Base-by-base conservation (phyloP, 768 basidiomycete genomes). In the Cantharellus anzutake region DNA sequence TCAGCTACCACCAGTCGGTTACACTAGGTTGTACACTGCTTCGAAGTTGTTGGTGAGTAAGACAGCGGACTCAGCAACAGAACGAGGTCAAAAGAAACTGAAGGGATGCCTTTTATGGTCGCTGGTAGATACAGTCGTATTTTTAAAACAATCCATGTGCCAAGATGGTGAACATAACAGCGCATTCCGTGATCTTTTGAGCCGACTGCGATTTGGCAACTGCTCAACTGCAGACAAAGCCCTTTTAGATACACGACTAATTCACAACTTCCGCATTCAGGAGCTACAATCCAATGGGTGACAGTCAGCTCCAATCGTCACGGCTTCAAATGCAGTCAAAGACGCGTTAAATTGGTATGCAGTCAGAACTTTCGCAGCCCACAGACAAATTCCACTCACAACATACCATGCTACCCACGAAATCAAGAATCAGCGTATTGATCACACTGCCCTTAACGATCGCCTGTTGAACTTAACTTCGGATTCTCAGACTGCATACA, bases 1-100 rank as follows among this genome's bases (percentile, higher is more conserved):
- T 16, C 60, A 61, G 37, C 41, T 59, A 5, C 59, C 57, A 39
- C 60, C 60, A 40, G 60, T 61, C 4, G n/a, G 41, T 5, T 5
- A 55, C 7, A 35, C 52, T 11, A 7, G 52, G 7, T 35, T 55
- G 7, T 55, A 11, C 20, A 7, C 44, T 20, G 7, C 44, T 59
- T 5, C 11, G 7, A 55, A 55, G 52, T 35, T 5, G 7, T 11
- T 11, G 16, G 50, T n/a, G 4, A 4, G 16, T 16, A 41, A 38
- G 4, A 29, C 35, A 14, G 20, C 58, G 34, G 58, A 41, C n/a
- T 59, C 52, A 7, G 11, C 7, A 20, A 48, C 44, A 11, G 34
- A 55, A 11, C 35, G 52, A 34, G 52, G 11, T n/a, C n/a, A n/a
- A n/a, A n/a, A n/a, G n/a, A n/a, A n/a, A n/a, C n/a, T n/a, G n/a